Evolutionary conservation across 2,329 filamentous ascomycete species (phyloP).

Genomic region (Fusarium ambrosium): DNA sequence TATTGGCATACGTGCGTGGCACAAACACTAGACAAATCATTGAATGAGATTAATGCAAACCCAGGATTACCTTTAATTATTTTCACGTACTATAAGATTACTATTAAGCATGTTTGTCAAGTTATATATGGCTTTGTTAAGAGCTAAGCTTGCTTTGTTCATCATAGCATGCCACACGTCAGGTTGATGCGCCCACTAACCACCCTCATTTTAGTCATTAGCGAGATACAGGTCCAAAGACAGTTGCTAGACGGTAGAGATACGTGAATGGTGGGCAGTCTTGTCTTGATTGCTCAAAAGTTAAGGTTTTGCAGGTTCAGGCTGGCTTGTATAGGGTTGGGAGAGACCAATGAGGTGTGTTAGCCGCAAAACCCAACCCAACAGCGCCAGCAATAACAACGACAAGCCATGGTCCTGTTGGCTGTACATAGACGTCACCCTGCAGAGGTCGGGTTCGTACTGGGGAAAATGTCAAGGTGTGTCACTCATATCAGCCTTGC

Average conservation of each 20-base stretch:
- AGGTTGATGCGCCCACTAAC: neutral
- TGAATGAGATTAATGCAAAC: neutral
- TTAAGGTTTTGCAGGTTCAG: conserved; percentile 63
- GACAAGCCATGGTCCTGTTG: conserved; percentile 65
- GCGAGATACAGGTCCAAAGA: conserved; percentile 58
- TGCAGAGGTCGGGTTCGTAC: neutral
- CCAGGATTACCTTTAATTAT: neutral
- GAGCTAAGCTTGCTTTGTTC: neutral
- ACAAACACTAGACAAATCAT: neutral
- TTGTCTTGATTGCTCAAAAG: conserved; percentile 66
- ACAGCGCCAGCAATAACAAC: conserved; percentile 62
- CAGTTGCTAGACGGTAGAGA: too few relatives aligned
- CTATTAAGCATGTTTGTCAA: neutral
- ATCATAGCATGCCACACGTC: neutral
- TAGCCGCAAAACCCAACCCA: conserved; percentile 66
- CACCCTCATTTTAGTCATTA: conserved; percentile 42
- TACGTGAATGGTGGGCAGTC: conserved; percentile 51
- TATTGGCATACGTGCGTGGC: neutral
- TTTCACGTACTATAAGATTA: neutral
- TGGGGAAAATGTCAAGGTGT: neutral
- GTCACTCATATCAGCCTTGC: conserved; percentile 46
- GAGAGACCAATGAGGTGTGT: conserved; percentile 36
- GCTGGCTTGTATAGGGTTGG: conserved; percentile 51
- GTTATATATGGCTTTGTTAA: neutral
- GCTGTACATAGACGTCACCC: conserved; percentile 63